A percentile compares a stretch with the other conserved stretches of the same genome.
These are phyloP conservation scores for Aquanectria penicillioides DNA, from an alignment of 2,329 filamentous ascomycete species.

Conservation along the genomic window DNA sequence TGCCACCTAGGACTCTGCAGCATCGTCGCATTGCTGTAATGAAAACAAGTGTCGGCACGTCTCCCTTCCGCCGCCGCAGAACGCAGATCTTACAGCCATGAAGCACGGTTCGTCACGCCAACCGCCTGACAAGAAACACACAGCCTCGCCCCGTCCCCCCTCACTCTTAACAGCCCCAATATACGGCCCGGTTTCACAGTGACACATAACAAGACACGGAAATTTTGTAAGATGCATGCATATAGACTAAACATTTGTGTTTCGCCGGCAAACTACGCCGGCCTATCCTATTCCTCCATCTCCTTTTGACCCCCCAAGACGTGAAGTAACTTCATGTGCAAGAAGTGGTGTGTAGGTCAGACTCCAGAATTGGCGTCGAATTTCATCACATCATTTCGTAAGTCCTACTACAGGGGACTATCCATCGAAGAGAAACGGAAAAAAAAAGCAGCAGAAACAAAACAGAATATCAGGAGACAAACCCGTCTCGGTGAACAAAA, in stretches of 20 bases:
- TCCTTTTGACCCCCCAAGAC: background rate
- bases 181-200: conserved; percentile 8
- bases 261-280: conserved; percentile 11
- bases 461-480: conserved; percentile 4
- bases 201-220: background rate
- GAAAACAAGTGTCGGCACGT: background rate
- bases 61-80: conserved; percentile 1
- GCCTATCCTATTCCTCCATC: conserved; percentile 2
- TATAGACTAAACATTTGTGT: conserved; percentile 21
- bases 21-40: conserved; percentile 2
- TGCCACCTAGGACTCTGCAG: no score
- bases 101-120: conserved; percentile 6
- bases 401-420: conserved; percentile 38
- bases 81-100: conserved; percentile 15
- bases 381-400: conserved; percentile 43
- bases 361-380: conserved; percentile 17
- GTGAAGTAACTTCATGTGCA: conserved; percentile 15
- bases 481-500: conserved; percentile 5
- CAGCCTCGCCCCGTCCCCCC: background rate
- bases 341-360: conserved; percentile 18
- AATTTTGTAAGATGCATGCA: background rate
- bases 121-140: background rate
- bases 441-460: conserved; percentile 15
- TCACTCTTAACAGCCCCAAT: background rate
- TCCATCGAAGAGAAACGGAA: conserved; percentile 29